Evolutionary conservation across 208 protist species (phyloP), one percentile per base, ranked within the genome.

Genomic region (Crithidia acanthocephali): DNA sequence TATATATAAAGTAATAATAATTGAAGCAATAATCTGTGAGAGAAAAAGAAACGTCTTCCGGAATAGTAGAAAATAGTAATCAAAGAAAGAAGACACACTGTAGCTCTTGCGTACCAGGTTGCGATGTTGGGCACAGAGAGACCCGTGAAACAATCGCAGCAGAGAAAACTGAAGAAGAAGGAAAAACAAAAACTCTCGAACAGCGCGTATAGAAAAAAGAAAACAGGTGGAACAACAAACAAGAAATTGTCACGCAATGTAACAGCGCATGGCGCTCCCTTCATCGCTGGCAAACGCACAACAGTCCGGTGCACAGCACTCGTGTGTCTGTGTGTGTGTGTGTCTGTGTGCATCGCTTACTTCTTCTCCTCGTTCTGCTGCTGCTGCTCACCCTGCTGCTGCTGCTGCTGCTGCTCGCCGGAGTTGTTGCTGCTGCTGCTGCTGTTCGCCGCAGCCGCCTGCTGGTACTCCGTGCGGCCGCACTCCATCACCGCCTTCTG

Each of bases 401-500:
- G 23, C 20, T 63, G 23, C 20, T 64, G 60, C 60, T 66, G 60
- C 60, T 66, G 58, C 58, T 64, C 60, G 42, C 60, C 60, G 32
- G 60, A 66, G 55, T 60, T 60, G 55, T 45, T 45, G 55, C 55
- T 37, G 60, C 23, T 53, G 60, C 44, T 53, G 45, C 60, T 42
- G 42, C 45, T 55, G 42, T 60, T 81, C 42, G 84, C 76, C 0
- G 86, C 84, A 15, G 86, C 86, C 1, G 90, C 82, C 79, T 90
- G 84, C 76, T 94, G 71, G 73, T 92, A 92, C 72, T 92, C 89
- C 25, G 79, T 84, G 80, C 86, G 86, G 53, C 84, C 84, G 67
- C 89, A 83, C 66, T 91, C 85, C 85, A 95, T 93, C 69, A 95
- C 79, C 10, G 81, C 84, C 87, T 94, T 95, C 86, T 94, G 87